A percentile compares a stretch with the other conserved stretches of the same genome.
Evolutionary conservation across 495 filamentous ascomycete species (phyloP).

Genomic region (Penicillium maclennaniae): DNA sequence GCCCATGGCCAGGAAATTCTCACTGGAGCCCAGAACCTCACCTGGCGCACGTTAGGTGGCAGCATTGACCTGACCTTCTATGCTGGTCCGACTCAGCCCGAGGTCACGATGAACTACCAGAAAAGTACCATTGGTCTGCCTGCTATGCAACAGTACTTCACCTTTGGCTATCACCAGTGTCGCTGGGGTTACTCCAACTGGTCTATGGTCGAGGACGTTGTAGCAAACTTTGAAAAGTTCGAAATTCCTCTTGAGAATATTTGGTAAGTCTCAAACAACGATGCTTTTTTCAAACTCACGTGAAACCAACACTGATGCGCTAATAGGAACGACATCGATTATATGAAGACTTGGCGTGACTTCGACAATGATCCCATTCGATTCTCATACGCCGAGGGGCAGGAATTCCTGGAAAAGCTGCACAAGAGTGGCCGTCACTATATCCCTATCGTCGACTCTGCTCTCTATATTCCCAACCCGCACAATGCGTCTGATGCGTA

Average conservation of each 20-base stretch:
- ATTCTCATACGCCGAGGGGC: constrained; percentile 47
- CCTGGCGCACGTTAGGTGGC: constrained; percentile 68
- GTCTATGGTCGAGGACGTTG: constrained; percentile 51
- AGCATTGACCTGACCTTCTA: constrained; percentile 63
- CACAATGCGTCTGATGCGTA: constrained; percentile 64
- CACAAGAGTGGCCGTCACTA: constrained; percentile 69
- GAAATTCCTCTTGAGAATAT: constrained; percentile 63
- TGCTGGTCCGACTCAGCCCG: constrained; percentile 52
- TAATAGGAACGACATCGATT: constrained; percentile 54
- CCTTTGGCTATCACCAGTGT: constrained; percentile 63
- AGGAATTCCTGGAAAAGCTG: constrained; percentile 59
- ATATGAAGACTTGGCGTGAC: constrained; percentile 55
- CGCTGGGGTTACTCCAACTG: constrained; percentile 64
- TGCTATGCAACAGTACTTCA: constrained; percentile 60
- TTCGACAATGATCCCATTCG: constrained; percentile 54
- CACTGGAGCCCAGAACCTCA: constrained; percentile 60
- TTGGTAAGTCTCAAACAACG: constrained; percentile 44
- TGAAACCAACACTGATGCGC: not conserved
- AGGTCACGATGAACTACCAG: constrained; percentile 57
- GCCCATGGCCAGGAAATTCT: constrained; percentile 75
- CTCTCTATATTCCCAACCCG: constrained; percentile 74
- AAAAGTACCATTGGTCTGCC: constrained; percentile 54
- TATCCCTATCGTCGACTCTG: constrained; percentile 81
- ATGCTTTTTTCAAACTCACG: not conserved
- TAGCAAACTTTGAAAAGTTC: constrained; percentile 55